These are phyloP conservation scores for Candida maris DNA, from an alignment of 805 yeast genomes.

Conservation along the genomic window DNA sequence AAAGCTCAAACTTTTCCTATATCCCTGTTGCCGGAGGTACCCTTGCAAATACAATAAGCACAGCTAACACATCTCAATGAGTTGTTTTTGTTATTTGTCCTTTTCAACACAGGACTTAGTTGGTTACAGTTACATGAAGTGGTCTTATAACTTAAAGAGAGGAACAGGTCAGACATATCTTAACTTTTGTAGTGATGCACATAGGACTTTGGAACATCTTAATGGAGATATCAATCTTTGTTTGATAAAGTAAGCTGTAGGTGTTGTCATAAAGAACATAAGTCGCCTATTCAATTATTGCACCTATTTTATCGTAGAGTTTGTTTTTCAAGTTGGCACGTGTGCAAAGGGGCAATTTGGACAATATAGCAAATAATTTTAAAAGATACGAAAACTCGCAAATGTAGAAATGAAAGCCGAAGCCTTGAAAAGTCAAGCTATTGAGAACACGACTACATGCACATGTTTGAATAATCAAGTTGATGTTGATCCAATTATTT, in stretches of 20 bases:
- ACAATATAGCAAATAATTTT: background rate
- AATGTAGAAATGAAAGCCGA: background rate
- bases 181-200: background rate
- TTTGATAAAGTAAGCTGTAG: too few species aligned
- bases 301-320: background rate
- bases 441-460: background rate
- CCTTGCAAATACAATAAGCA: slow-evolving; percentile 13
- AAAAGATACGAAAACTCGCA: background rate
- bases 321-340: background rate
- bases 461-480: background rate
- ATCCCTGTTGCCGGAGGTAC: slow-evolving; percentile 21
- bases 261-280: too few species aligned
- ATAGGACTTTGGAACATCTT: slow-evolving; percentile 10
- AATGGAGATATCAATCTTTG: slow-evolving; percentile 11
- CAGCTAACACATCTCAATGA: slow-evolving; percentile 18
- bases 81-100: background rate
- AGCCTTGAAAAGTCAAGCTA: background rate
- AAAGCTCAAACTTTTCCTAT: slow-evolving; percentile 1
- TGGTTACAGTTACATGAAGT: too few species aligned
- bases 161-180: background rate
- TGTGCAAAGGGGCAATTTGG: background rate
- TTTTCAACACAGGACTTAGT: too few species aligned
- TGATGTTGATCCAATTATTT: background rate
- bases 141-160: background rate
- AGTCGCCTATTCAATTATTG: too few species aligned